Evolutionary conservation across 805 yeast genomes (phyloP).

Genomic region (Starmerella stigmatis): DNA sequence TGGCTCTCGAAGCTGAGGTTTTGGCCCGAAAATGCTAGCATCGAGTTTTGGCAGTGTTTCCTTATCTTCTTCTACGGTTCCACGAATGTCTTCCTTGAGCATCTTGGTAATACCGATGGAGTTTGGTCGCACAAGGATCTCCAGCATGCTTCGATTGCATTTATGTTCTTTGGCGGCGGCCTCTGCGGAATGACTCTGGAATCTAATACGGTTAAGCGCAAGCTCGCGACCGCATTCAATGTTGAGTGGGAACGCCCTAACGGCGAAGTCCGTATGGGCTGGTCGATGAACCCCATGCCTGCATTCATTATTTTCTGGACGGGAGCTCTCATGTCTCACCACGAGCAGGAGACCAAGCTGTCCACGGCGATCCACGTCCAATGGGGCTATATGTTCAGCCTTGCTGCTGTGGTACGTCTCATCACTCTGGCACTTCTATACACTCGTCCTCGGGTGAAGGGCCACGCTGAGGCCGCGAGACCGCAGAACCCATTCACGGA

Average conservation of each 20-base stretch:
- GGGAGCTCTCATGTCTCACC: conserved; percentile 90
- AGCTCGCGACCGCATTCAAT: conserved; percentile 22
- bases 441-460: conserved; percentile 18
- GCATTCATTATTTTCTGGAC: conserved; percentile 92
- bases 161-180: conserved; percentile 85
- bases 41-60: conserved; percentile 76
- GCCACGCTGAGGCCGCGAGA: conserved; percentile 26
- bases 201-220: conserved; percentile 30
- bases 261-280: conserved; percentile 25
- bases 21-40: conserved; percentile 44
- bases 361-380: conserved; percentile 77
- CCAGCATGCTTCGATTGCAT: conserved; percentile 85
- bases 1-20: conserved; percentile 5
- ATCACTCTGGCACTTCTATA: conserved; percentile 49
- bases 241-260: neutral
- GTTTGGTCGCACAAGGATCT: conserved; percentile 82
- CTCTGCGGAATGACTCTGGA: conserved; percentile 81
- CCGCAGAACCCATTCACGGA: conserved; percentile 82
- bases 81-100: conserved; percentile 86
- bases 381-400: conserved; percentile 84
- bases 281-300: conserved; percentile 92
- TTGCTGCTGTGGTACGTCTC: conserved; percentile 69
- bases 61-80: conserved; percentile 79
- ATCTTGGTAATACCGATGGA: conserved; percentile 66
- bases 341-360: conserved; percentile 67